Evolutionary conservation across 2,329 filamentous ascomycete species (phyloP), one percentile per base, ranked within the genome.

Genomic region (Endocalyx cinctus): DNA sequence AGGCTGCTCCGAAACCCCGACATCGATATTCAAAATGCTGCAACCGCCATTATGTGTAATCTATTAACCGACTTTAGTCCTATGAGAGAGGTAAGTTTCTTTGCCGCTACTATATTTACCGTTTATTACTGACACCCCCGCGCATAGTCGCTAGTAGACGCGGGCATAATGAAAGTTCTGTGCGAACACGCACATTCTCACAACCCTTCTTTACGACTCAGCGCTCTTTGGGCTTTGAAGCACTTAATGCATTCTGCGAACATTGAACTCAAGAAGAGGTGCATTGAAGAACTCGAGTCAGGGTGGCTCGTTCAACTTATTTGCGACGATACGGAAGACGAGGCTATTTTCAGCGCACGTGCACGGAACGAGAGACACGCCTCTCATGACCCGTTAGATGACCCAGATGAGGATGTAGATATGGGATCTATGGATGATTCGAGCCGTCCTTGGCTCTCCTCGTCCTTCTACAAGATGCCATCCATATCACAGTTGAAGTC

Each of bases 221-320:
- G 92, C 49, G 88, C 89, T 15, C 63, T 98, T 2, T 98, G 92
- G 90, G 87, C 88, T 5, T 66, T 98, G 37, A 97, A 97, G 55
- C 87, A 97, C 60, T 73, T 96, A 31, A 82, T 94, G 3, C 74
- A 84, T 42, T 80, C 79, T 15, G 77, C 84, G 5, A 73, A 74
- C 13, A 79, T 82, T 27, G 74, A 82, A 10, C 67, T 85, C 45
- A 94, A 92, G 60, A 82, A 83, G 50, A 73, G 76, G 29, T 87
- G 87, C 39, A 64, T 97, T 10, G 79, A 89, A 31, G 79, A 85
- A 50, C 70, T 97, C 4, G 81, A 80, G 7, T 75, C 86, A 1
- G 79, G 77, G 10, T 95, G 87, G 86, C 71, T 97, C 10, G 74
- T 90, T 41, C 80, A 82, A 38, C 70, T 92, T 15, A 85, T 96